These are phyloP conservation scores for Venturia effusa DNA, from an alignment of 2,329 filamentous ascomycete genomes.

Conservation along the genomic window DNA sequence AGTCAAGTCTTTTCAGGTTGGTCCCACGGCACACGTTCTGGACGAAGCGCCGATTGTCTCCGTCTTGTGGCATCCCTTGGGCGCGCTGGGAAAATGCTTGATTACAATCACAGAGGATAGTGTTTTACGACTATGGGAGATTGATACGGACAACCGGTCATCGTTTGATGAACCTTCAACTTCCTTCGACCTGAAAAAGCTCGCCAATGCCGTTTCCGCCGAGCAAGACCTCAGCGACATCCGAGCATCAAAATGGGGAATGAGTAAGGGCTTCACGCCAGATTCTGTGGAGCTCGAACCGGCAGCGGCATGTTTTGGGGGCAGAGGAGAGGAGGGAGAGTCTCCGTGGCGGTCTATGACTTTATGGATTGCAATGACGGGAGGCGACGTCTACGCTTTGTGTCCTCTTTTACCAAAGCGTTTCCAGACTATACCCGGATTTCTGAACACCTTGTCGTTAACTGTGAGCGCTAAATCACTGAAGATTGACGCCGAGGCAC, in stretches of 20 bases:
- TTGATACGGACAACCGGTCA: constrained; percentile 73
- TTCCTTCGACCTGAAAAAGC: constrained; percentile 77
- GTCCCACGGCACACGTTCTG: constrained; percentile 82
- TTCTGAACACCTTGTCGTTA: constrained; percentile 1
- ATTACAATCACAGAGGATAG: constrained; percentile 85
- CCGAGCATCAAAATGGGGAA: constrained; percentile 57
- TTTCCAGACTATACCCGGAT: constrained; percentile 11
- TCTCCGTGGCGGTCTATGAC: constrained; percentile 88
- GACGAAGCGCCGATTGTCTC: constrained; percentile 72
- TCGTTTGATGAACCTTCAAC: constrained; percentile 77
- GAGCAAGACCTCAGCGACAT: constrained; percentile 63
- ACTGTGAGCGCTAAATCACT: constrained; percentile 15
- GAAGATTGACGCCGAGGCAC: constrained; percentile 33
- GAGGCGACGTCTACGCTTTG: constrained; percentile 85
- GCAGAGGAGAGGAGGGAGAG: constrained; percentile 46
- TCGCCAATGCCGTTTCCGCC: constrained; percentile 70
- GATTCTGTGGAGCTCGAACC: constrained; percentile 92
- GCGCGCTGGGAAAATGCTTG: constrained; percentile 67
- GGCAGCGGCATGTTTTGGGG: constrained; percentile 81
- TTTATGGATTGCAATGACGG: constrained; percentile 89
- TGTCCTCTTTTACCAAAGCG: constrained; percentile 87
- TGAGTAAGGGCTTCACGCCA: constrained; percentile 74
- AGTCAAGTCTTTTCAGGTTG: constrained; percentile 81
- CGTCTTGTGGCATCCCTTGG: constrained; percentile 85
- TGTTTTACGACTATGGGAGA: constrained; percentile 80